Conservation (phyloP, 495 filamentous ascomycete genomes). For the Choiromyces venosus region DNA sequence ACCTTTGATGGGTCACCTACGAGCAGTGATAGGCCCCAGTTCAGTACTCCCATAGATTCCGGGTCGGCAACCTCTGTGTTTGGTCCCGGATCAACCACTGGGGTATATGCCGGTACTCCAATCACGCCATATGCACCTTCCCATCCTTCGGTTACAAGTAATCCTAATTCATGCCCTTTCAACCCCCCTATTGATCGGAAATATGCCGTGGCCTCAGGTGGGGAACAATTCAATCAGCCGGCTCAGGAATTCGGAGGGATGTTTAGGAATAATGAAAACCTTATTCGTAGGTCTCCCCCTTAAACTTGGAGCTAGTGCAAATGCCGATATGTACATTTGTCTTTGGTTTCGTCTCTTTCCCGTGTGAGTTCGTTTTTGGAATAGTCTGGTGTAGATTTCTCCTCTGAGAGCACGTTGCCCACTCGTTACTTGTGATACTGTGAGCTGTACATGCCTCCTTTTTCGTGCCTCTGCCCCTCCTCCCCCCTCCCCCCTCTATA, state of each 20-base stretch:
- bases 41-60: conserved; percentile 18
- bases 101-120: conserved; percentile 4
- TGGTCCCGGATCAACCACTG: conserved; percentile 21
- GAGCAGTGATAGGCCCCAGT: conserved; percentile 14
- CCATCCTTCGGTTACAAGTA: conserved; percentile 3
- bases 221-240: conserved; percentile 24
- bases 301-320: conserved; percentile 15
- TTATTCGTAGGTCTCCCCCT: conserved; percentile 40
- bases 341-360: conserved; percentile 18
- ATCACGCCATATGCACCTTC: conserved; percentile 11
- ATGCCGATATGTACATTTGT: conserved; percentile 15
- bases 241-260: conserved; percentile 20
- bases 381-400: conserved; percentile 29
- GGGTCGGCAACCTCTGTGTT: conserved; percentile 22
- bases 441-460: conserved; percentile 32
- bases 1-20: conserved; percentile 22
- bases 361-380: conserved; percentile 36
- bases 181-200: conserved; percentile 29
- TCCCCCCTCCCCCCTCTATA: not conserved
- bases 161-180: conserved; percentile 26
- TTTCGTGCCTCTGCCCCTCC: conserved; percentile 14
- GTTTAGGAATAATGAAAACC: conserved; percentile 22
- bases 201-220: conserved; percentile 27
- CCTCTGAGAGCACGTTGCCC: conserved; percentile 16
- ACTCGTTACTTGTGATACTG: conserved; percentile 27